Evolutionary conservation across 106 monocot genomes (phyloP), one percentile per base, ranked within the genome.

Genomic region (Platanthera guangdongensis): DNA sequence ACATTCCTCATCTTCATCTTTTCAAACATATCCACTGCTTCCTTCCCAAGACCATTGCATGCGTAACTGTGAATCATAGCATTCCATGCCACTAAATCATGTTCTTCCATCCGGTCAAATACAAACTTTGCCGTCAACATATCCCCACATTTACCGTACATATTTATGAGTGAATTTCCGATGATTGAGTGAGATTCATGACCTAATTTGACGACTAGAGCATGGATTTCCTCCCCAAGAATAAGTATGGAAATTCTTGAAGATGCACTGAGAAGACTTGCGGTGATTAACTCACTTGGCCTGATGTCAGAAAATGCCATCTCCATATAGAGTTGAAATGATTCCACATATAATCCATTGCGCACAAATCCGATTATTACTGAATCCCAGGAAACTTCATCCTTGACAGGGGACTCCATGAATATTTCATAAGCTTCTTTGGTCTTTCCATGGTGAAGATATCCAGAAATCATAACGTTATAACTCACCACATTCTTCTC

Each of bases 21-120:
- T 75, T 80, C 78, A 78, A 89, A 87, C 76, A 77, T 71, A 39
- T 75, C 71, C 15, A 92, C 72, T 16, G 83, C 78, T 68, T 87
- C 78, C 19, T 76, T 59, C 0, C 78, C 85, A 51, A 80, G 73
- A 8, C 87, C 81, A 83, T 92, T 85, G 9, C 81, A 48, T 9
- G 89, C 92, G 74, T 85, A 86, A 7, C 89, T 87, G 73, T 83
- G 48, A 64, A 89, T 81, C 68, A 92, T 85, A 5, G 84, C 46
- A 74, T 87, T 92, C 92, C 92, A 92, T 46, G 89, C 76, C 14
- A 89, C 82, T 4, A 83, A 19, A 83, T 89, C 85, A 18, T 45
- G 53, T 4, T 80, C 63, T 19, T 9, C 32, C 77, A 85, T 85
- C 10, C 45, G n/a, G 28, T 85, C 74, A 53, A 92, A 92, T 7